A percentile compares a stretch with the other conserved stretches of the same genome.
Evolutionary conservation across 176 grass and related monocot species (phyloP).

Genomic region (Carex parvula): DNA sequence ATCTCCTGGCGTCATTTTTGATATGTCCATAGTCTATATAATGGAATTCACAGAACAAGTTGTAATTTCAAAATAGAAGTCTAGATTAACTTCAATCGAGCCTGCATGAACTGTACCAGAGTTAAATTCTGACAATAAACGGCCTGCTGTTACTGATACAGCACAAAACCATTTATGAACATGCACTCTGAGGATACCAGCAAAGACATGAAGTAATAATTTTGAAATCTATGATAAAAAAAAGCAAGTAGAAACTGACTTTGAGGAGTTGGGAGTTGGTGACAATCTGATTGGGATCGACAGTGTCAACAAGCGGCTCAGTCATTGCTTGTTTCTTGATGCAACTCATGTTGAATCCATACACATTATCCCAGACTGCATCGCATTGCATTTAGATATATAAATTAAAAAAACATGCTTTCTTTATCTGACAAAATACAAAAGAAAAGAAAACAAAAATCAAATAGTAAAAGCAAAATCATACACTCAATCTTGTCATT

Average conservation of each 20-base stretch:
- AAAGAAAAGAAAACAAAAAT: background rate
- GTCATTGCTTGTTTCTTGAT: conserved; percentile 95
- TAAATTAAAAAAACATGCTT: background rate
- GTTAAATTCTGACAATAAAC: background rate
- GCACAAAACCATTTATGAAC: background rate
- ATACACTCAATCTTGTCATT: conserved; percentile 95
- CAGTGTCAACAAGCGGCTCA: conserved; percentile 92
- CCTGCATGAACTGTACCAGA: background rate
- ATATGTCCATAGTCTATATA: conserved; percentile 87
- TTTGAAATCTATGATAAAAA: background rate
- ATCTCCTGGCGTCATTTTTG: conserved; percentile 82
- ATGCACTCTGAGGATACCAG: background rate
- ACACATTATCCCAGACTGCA: conserved; percentile 92
- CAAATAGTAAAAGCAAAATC: background rate
- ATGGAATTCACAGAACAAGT: conserved; percentile 14
- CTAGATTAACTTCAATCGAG: background rate
- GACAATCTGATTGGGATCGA: conserved; percentile 83
- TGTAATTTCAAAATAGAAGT: conserved; percentile 11
- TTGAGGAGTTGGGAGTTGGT: conserved; percentile 83
- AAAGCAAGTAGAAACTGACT: conserved; percentile 30
- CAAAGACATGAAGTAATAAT: background rate
- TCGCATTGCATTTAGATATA: conserved; percentile 1
- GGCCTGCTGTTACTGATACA: background rate
- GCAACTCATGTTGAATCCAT: conserved; percentile 99
- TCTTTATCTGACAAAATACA: background rate